Evolutionary conservation across 768 basidiomycete genomes (phyloP).

Genomic region (Trametes cubensis): DNA sequence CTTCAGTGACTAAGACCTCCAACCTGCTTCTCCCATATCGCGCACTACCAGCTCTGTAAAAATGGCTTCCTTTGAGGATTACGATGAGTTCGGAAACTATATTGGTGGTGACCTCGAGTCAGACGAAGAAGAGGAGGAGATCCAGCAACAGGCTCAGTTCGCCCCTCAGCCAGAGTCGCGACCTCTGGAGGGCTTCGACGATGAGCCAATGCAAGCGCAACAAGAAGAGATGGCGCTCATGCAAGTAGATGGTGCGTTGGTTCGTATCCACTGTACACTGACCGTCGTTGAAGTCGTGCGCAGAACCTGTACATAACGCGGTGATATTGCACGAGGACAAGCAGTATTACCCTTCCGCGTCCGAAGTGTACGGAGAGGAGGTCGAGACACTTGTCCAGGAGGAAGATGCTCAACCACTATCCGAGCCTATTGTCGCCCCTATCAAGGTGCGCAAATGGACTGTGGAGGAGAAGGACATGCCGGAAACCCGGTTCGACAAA

Average conservation of each 20-base stretch:
- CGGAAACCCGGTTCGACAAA: constrained; percentile 96
- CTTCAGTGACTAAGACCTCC: constrained; percentile 1
- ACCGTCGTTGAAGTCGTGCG: neutral
- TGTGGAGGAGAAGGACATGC: constrained; percentile 94
- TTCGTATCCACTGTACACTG: neutral
- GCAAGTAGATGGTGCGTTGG: constrained; percentile 76
- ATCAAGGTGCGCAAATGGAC: constrained; percentile 94
- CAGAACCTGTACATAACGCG: constrained; percentile 79
- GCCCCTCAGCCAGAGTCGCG: constrained; percentile 38
- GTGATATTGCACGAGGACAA: constrained; percentile 96
- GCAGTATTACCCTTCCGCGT: constrained; percentile 94
- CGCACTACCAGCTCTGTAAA: neutral
- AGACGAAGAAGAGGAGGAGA: constrained; percentile 69
- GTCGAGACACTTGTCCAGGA: constrained; percentile 98
- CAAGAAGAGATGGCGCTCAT: constrained; percentile 69
- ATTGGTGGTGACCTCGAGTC: constrained; percentile 94
- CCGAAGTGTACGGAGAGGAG: constrained; percentile 88
- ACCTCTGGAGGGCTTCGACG: constrained; percentile 82
- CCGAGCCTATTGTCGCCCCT: constrained; percentile 94
- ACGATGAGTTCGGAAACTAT: constrained; percentile 97
- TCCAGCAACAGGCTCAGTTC: constrained; percentile 55
- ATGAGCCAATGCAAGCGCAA: constrained; percentile 56
- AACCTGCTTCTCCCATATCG: constrained; percentile 1
- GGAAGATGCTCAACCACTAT: constrained; percentile 93
- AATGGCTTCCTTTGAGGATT: constrained; percentile 73